A percentile compares a stretch with the other conserved stretches of the same genome.
Evolutionary conservation across 1,139 yeast species (phyloP).

Genomic region (Geotrichum citri-aurantii): DNA sequence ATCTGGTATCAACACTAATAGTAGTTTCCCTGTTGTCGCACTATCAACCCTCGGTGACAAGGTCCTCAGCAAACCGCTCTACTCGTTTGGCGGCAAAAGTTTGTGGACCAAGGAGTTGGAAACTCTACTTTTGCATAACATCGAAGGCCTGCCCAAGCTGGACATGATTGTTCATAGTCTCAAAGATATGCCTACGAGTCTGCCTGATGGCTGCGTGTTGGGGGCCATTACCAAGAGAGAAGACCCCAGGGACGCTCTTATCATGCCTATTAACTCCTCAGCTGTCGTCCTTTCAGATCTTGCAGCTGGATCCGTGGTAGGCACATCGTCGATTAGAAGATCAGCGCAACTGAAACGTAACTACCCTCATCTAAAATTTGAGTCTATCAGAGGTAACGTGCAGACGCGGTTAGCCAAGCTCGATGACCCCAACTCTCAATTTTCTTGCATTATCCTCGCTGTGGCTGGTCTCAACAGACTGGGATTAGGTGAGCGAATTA

Average conservation of each 20-base stretch:
- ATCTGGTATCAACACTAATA: conserved; percentile 46
- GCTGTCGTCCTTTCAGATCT: conserved; percentile 65
- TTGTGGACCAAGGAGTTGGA: conserved; percentile 96
- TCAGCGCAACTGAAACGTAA: conserved; percentile 66
- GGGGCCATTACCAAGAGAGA: conserved; percentile 84
- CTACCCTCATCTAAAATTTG: conserved; percentile 54
- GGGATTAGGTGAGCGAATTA: conserved; percentile 64
- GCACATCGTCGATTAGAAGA: conserved; percentile 90
- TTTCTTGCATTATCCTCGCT: conserved; percentile 75
- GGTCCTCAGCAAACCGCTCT: conserved; percentile 75
- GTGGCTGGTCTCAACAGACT: conserved; percentile 84
- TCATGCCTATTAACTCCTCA: conserved; percentile 63
- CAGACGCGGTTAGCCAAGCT: conserved; percentile 76
- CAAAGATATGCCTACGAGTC: conserved; percentile 89
- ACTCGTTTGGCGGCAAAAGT: conserved; percentile 93
- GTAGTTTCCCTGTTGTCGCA: conserved; percentile 67
- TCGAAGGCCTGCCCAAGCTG: conserved; percentile 60
- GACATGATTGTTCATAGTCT: conserved; percentile 91
- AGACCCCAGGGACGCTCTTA: conserved; percentile 88
- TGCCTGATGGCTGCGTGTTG: conserved; percentile 84
- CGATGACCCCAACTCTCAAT: conserved; percentile 61
- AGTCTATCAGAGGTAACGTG: conserved; percentile 82
- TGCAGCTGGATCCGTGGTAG: conserved; percentile 81
- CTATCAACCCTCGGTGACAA: conserved; percentile 86
- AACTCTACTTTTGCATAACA: conserved; percentile 55